Conservation (phyloP, 73 alveolate species). For the Breviolum minutum region DNA sequence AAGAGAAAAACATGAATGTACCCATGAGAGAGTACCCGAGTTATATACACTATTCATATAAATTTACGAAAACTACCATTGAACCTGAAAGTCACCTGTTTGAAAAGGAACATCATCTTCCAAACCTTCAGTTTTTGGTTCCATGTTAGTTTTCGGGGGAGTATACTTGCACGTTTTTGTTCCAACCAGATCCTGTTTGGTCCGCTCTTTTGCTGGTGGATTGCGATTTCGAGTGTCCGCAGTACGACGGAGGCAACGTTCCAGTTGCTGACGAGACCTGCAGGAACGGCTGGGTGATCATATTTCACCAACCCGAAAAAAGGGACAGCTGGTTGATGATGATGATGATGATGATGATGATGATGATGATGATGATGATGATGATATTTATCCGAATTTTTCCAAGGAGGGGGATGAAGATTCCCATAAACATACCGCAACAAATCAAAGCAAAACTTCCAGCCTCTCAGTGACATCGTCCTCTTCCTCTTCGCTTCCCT, state of each 20-base stretch:
- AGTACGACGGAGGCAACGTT: conserved; percentile 41
- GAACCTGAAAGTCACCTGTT: too few species aligned
- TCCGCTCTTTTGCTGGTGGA: neutral
- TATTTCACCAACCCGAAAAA: neutral
- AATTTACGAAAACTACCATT: neutral
- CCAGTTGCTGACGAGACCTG: conserved; percentile 42
- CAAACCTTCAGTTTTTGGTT: too few species aligned
- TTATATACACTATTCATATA: neutral
- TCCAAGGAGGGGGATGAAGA: too few species aligned
- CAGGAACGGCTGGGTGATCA: neutral
- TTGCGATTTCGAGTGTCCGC: neutral
- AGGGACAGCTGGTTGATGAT: neutral
- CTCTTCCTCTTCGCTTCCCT: neutral
- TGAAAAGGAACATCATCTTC: too few species aligned
- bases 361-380: too few species aligned
- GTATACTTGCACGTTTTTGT: too few species aligned
- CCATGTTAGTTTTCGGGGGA: neutral
- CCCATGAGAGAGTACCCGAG: too few species aligned
- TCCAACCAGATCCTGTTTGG: neutral
- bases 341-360: too few species aligned
- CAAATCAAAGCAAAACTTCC: neutral
- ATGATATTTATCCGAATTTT: too few species aligned
- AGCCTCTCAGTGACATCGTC: conserved; percentile 63
- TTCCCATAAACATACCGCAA: neutral
- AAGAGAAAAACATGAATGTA: too few species aligned